A percentile compares a stretch with the other conserved stretches of the same genome.
These are phyloP conservation scores for Phoma sp. DNA, from an alignment of 2,329 filamentous ascomycete species.

Conservation along the genomic window DNA sequence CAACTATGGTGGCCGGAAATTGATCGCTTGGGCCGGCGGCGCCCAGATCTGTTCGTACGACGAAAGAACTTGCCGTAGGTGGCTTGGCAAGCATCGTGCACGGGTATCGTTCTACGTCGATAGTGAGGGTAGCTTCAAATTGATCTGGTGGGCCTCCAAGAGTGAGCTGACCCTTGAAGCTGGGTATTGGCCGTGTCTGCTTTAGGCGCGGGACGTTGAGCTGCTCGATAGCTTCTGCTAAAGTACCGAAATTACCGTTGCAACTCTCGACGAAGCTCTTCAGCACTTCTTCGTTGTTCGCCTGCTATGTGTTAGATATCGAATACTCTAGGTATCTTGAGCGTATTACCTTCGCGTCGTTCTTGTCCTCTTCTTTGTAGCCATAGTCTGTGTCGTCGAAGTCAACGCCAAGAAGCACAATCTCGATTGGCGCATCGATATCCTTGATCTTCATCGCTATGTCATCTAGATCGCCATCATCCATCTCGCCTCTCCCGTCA, in stretches of 20 bases:
- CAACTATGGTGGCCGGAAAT: conserved; percentile 57
- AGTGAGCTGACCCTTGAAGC: conserved; percentile 79
- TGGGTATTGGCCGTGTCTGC: conserved; percentile 73
- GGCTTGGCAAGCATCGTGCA: conserved; percentile 79
- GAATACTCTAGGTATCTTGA: neutral
- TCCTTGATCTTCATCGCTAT: conserved; percentile 78
- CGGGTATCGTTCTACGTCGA: conserved; percentile 90
- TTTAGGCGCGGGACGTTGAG: conserved; percentile 80
- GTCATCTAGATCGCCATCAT: conserved; percentile 71
- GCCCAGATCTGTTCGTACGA: conserved; percentile 57
- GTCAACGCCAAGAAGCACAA: conserved; percentile 84
- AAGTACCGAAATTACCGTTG: conserved; percentile 78
- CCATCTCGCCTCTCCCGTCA: conserved; percentile 76
- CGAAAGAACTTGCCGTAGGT: conserved; percentile 78
- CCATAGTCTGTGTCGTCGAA: conserved; percentile 92
- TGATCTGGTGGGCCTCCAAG: conserved; percentile 74
- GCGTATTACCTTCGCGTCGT: conserved; percentile 65
- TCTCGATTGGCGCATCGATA: conserved; percentile 69
- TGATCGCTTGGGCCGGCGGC: conserved; percentile 60
- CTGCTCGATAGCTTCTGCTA: conserved; percentile 83
- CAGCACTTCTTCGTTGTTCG: conserved; percentile 75
- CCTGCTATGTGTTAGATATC: conserved; percentile 50
- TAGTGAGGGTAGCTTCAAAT: conserved; percentile 76
- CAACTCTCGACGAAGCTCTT: conserved; percentile 69
- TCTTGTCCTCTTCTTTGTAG: conserved; percentile 89